Evolutionary conservation across 202 grass and related monocot species (phyloP).

Genomic region (Alloteropsis angusta): DNA sequence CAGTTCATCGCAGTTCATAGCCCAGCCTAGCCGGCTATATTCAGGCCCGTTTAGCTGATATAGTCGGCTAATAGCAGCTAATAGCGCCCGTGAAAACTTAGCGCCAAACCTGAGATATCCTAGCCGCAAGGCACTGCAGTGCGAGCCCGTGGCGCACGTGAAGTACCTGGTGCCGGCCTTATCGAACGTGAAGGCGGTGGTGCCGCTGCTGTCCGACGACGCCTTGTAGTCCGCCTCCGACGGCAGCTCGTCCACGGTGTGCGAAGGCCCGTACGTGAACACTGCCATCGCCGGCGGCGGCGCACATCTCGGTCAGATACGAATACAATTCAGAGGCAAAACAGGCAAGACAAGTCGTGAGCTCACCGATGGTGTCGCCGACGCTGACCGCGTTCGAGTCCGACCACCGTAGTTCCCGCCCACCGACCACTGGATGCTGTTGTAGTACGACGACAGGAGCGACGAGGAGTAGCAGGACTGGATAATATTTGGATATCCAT

Average conservation of each 20-base stretch:
- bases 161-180: slow-evolving; percentile 33
- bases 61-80: too few relatives aligned
- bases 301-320: background rate
- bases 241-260: slow-evolving; percentile 55
- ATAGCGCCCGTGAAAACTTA: too few relatives aligned
- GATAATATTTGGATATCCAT: too few relatives aligned
- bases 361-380: slow-evolving; percentile 50
- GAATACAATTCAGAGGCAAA: background rate
- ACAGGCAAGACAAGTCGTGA: background rate
- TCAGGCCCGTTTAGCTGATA: too few relatives aligned
- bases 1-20: too few relatives aligned
- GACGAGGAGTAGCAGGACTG: too few relatives aligned
- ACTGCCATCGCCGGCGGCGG: slow-evolving; percentile 4
- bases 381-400: slow-evolving; percentile 15
- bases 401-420: slow-evolving; percentile 32
- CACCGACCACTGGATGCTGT: slow-evolving; percentile 33
- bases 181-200: slow-evolving; percentile 17
- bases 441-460: too few relatives aligned
- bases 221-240: slow-evolving; percentile 10
- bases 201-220: slow-evolving; percentile 11
- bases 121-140: slow-evolving; percentile 11
- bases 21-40: too few relatives aligned
- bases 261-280: slow-evolving; percentile 29
- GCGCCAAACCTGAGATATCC: too few relatives aligned
- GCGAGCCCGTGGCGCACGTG: slow-evolving; percentile 6